A percentile compares a stretch with the other conserved stretches of the same genome.
Evolutionary conservation across 176 grass and related monocot species (phyloP).

Genomic region (Tillandsia fasciculata): DNA sequence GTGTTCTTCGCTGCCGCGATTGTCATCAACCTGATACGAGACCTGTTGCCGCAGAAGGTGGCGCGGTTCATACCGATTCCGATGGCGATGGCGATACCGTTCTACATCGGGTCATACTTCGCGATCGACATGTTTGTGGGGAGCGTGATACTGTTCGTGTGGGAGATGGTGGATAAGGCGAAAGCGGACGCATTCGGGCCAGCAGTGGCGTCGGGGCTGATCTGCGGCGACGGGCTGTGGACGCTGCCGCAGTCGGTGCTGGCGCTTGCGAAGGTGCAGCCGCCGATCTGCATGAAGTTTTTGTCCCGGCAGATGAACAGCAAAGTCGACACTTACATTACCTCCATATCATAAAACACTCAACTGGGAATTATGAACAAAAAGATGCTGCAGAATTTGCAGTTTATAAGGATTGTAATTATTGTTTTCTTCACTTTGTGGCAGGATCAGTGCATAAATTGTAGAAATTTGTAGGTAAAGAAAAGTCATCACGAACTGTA

Average conservation of each 20-base stretch:
- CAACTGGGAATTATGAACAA: no score
- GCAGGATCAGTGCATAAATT: no score
- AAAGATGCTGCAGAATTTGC: no score
- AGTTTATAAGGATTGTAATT: no score
- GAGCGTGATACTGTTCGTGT: slow-evolving; percentile 29
- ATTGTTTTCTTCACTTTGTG: no score
- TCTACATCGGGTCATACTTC: slow-evolving; percentile 46
- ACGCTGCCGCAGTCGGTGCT: slow-evolving; percentile 41
- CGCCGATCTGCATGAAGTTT: slow-evolving; percentile 68
- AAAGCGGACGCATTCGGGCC: slow-evolving; percentile 28
- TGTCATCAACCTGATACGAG: slow-evolving; percentile 30
- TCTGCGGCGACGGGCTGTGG: slow-evolving; percentile 52
- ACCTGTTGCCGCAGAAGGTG: slow-evolving; percentile 25
- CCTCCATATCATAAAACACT: neutral
- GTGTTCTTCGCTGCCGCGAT: slow-evolving; percentile 28
- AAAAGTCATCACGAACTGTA: no score
- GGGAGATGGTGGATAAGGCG: slow-evolving; percentile 37
- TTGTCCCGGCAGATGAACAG: slow-evolving; percentile 34
- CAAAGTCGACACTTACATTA: slow-evolving; percentile 40
- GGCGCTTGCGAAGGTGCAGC: slow-evolving; percentile 37
- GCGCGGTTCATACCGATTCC: slow-evolving; percentile 36
- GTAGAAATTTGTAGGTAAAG: no score
- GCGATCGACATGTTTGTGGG: slow-evolving; percentile 55
- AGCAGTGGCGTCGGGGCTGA: slow-evolving; percentile 42
- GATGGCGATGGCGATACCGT: slow-evolving; percentile 52